Base-by-base conservation (phyloP, 306 rosid genomes). In the Ormosia semicastrata region DNA sequence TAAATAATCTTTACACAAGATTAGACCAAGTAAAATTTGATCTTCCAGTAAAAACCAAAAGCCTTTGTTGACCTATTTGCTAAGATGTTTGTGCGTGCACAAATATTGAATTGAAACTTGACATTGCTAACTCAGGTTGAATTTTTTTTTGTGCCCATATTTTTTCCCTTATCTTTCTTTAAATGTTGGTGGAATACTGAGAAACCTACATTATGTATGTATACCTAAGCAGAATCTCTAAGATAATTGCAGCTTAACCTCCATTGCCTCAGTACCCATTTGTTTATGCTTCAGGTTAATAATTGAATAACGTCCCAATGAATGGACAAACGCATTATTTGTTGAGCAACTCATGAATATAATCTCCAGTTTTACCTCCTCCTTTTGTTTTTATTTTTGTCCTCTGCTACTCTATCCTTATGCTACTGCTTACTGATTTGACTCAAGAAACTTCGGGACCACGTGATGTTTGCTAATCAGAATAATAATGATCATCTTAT, bases 371-470 rank as follows among this genome's bases (percentile, higher is more conserved):
- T n/a, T n/a, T 29, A 13, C 56, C 49, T 40, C 5, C 7, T 18
- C 7, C 14, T 39, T 66, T 66, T 33, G 36, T 64, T 73, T 73
- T 34, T n/a, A 1, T 10, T 74, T 76, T 62, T 53, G 85, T 70
- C 79, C 75, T 30, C 13, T 59, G 72, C 50, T 6, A 8, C 11
- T 10, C 53, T 29, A 64, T 37, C 11, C 13, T 24, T 17, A 32
- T 13, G 57, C 29, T 39, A 32, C 13, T 49, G 36, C 24, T 1
- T 24, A 24, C 24, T 24, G 24, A 66, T 77, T 77, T 66, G 81
- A 72, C 75, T 73, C 34, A 9, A 72, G 43, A 73, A 49, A 85
- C 39, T 60, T 72, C 29, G 87, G 78, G 89, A 86, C 83, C 81
- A 36, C 87, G 7, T 64, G 75, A 71, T 75, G 60, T 53, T 33